These are phyloP conservation scores for Colletotrichum tofieldiae DNA, from an alignment of 2,329 filamentous ascomycete genomes.

Conservation along the genomic window DNA sequence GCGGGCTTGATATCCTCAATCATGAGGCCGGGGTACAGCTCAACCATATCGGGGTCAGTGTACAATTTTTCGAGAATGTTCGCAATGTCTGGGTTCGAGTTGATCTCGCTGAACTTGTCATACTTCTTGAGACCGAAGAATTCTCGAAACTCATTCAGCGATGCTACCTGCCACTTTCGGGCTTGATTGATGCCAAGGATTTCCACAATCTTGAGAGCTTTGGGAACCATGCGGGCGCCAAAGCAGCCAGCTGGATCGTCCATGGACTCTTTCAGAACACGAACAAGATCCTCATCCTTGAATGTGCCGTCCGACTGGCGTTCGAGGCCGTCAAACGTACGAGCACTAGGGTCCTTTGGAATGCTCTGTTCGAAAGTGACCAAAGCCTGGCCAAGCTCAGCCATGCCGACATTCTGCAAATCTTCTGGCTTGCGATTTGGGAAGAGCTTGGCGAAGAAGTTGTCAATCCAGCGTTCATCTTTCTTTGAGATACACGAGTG, in stretches of 20 bases:
- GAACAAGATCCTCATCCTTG: slow-evolving; percentile 70
- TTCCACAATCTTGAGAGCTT: slow-evolving; percentile 73
- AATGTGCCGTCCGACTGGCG: slow-evolving; percentile 67
- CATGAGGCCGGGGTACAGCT: slow-evolving; percentile 79
- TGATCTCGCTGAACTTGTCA: slow-evolving; percentile 72
- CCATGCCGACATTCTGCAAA: slow-evolving; percentile 51
- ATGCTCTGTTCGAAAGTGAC: slow-evolving; percentile 56
- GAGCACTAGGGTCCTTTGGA: slow-evolving; percentile 60
- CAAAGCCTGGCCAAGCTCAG: slow-evolving; percentile 53
- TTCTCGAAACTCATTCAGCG: slow-evolving; percentile 76
- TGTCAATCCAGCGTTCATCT: slow-evolving; percentile 75
- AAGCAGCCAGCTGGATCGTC: slow-evolving; percentile 74
- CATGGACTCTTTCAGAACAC: slow-evolving; percentile 70
- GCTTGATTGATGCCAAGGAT: slow-evolving; percentile 74
- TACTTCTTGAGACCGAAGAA: slow-evolving; percentile 74
- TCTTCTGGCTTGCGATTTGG: slow-evolving; percentile 49
- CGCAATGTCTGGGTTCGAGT: slow-evolving; percentile 69
- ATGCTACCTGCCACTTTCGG: slow-evolving; percentile 73
- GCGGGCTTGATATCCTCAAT: slow-evolving; percentile 70
- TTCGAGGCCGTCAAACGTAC: slow-evolving; percentile 65
- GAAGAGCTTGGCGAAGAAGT: slow-evolving; percentile 66
- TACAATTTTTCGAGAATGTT: slow-evolving; percentile 72
- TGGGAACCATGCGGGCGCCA: slow-evolving; percentile 72
- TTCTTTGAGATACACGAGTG: slow-evolving; percentile 73
- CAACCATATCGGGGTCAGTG: slow-evolving; percentile 75